Base-by-base conservation (phyloP, 2,329 filamentous ascomycete genomes). In the Aspergillus piperis region DNA sequence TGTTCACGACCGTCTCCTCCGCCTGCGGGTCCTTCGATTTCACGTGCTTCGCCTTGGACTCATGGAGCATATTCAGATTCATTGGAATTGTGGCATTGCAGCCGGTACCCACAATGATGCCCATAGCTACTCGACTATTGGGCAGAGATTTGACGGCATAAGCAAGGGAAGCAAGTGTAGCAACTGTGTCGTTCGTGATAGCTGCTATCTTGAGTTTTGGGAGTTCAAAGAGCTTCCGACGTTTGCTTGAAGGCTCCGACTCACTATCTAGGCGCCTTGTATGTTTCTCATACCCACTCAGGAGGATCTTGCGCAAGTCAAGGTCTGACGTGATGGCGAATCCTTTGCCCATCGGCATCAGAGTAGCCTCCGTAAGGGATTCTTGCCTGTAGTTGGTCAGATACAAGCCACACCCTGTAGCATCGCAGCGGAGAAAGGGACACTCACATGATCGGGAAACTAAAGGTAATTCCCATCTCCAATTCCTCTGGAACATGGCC, bases 101-200 rank as follows among this genome's bases (percentile, higher is more conserved):
- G 3, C 91, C 91, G 0, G 90, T 94, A 10, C 90, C 91, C 38
- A 92, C 88, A 63, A 95, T 93, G 19, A 94, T 81, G 5, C 89
- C 90, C 89, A 94, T 93, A 27, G 84, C 85, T 2, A 90, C 88
- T 62, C 88, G 86, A 62, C 86, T 88, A 60, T 84, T 83, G 0
- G 80, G 77, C 13, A 83, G 77, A 17, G 85, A 84, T 65, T 86
- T 86, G 56, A 88, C 87, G 58, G 87, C 84, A 73, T 92, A 92
- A 32, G 91, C 87, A 65, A 92, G 87, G 0, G 90, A 92, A 38
- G 91, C 86, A 23, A 94, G 81, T 0, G 90, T 94, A 5, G 91
- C 89, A 39, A 94, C 90, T 0, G 91, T 86, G 69, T 95, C 91
- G 69, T 94, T 95, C 39, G 90, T 86, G 63, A 95, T 93, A 53